Base-by-base conservation (phyloP, 306 rosid genomes). In the Quercus ilex region DNA sequence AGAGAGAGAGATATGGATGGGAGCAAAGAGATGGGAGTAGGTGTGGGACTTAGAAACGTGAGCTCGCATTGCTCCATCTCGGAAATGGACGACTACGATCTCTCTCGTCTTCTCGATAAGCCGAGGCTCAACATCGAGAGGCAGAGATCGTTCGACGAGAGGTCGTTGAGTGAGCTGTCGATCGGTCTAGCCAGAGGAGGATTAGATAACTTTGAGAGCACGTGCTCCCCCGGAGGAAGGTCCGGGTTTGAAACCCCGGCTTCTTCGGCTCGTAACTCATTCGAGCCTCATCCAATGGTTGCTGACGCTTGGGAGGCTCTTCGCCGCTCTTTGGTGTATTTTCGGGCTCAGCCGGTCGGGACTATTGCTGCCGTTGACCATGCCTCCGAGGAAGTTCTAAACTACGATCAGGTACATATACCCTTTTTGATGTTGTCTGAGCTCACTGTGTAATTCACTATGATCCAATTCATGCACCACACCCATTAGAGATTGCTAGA, bases 251-350 rank as follows among this genome's bases (percentile, higher is more conserved):
- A 93, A 69, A 91, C 97, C 0, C 98, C 98, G 4, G 91, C 87
- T 52, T 93, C 98, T 0, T 91, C 98, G 8, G 62, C 92, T 19
- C 94, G 94, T 55, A 87, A 89, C 87, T 93, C 98, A 0, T 93
- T 93, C n/a, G 98, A 93, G 89, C 98, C 98, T 35, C 98, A 91
- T 31, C 98, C 98, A 0, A 93, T 93, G 97, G 91, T 93, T 17
- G 98, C 97, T 6, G 97, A 93, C 80, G 98, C 98, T 30, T 93
- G 98, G 98, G 98, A 93, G 43, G 90, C 97, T 35, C 92, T 93
- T 31, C 88, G 98, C 15, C 89, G 84, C 43, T 93, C 98, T 80
- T 72, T 93, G 63, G 98, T 93, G 64, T 19, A 83, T 87, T 90
- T 88, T 38, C 90, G 90, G 41, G 80, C 84, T 71, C 97, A 88